These are phyloP conservation scores for Citrus maxima DNA, from an alignment of 345 rosid species.

Conservation along the genomic window DNA sequence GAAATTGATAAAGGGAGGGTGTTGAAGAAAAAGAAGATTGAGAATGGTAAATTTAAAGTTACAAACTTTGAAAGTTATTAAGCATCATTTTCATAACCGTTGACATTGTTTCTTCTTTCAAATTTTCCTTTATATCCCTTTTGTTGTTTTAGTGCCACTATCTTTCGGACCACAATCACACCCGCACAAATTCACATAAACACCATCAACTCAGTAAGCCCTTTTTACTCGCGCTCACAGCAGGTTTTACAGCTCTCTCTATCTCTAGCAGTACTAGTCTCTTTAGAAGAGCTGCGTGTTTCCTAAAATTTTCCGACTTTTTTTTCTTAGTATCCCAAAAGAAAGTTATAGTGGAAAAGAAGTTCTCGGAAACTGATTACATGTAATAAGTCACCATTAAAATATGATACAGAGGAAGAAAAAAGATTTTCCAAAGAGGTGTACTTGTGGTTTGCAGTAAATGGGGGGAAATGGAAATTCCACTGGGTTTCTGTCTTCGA, in stretches of 20 bases:
- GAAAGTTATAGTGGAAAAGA: constrained; percentile 30
- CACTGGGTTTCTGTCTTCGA: background rate
- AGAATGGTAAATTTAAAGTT: constrained; percentile 30
- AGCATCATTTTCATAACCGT: constrained; percentile 43
- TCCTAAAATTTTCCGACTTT: constrained; percentile 19
- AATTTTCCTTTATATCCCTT: background rate
- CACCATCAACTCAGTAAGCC: constrained; percentile 32
- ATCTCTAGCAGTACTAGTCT: background rate
- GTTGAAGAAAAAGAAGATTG: constrained; percentile 20
- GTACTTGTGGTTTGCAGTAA: background rate
- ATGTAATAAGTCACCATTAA: background rate
- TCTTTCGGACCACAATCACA: constrained; percentile 56
- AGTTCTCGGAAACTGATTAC: constrained; percentile 40
- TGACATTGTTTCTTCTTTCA: constrained; percentile 37
- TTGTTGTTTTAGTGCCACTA: constrained; percentile 31
- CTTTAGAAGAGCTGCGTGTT: constrained; percentile 30
- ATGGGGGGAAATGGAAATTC: background rate
- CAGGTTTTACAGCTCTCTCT: constrained; percentile 16
- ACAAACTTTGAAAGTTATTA: constrained; percentile 29
- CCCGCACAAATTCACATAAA: constrained; percentile 42
- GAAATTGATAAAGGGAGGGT: constrained; percentile 41
- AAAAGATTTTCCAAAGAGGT: background rate
- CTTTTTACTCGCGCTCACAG: constrained; percentile 39
- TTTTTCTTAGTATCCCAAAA: constrained; percentile 16
- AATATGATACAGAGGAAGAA: background rate